Base-by-base conservation (phyloP, 2,329 filamentous ascomycete genomes). In the Colletotrichum sansevieriae region DNA sequence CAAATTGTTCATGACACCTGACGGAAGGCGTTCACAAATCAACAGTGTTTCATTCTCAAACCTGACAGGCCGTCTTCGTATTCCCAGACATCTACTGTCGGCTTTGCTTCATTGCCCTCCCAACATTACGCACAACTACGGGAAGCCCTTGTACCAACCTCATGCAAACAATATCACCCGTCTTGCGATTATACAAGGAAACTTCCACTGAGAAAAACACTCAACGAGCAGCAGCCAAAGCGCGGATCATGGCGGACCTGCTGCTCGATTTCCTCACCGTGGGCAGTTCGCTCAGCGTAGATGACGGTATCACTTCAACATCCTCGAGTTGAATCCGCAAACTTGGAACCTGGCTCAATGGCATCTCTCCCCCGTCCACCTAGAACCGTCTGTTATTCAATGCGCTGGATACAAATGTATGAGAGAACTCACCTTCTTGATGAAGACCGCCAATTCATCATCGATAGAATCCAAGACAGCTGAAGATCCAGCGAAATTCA, bases 251-350 rank as follows among this genome's bases (percentile, higher is more conserved):
- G 12, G 62, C 11, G 52, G 52, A 6, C 44, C 62, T 22, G 60
- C 56, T 22, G 62, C 54, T 18, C 39, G 63, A 46, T 18, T 71
- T 54, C 25, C 73, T 74, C 46, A 75, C 75, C 35, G 59, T 72
- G 37, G 78, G 78, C 8, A 80, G 75, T 52, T 76, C 70, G 39
- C 73, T 70, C 10, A 74, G 54, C 5, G 73, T 71, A 7, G 63
- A 63, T 25, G 76, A 69, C 55, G 73, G 73, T 15, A 73, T 76
- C 57, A 76, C 74, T 6, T 75, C 65, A 67, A 78, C 76, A 37
- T 76, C 74, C 64, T 81, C 77, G 15, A 83, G 71, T 7, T 77
- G 75, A 35, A 83, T 55, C 62, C 77, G 73, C 58, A 83, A 75
- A 69, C 81, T 82, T 22, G 78, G 74, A 9, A 76, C 71, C n/a